These are phyloP conservation scores for Parasarocladium wereldwijsianum DNA, from an alignment of 2,329 filamentous ascomycete genomes.

Conservation along the genomic window DNA sequence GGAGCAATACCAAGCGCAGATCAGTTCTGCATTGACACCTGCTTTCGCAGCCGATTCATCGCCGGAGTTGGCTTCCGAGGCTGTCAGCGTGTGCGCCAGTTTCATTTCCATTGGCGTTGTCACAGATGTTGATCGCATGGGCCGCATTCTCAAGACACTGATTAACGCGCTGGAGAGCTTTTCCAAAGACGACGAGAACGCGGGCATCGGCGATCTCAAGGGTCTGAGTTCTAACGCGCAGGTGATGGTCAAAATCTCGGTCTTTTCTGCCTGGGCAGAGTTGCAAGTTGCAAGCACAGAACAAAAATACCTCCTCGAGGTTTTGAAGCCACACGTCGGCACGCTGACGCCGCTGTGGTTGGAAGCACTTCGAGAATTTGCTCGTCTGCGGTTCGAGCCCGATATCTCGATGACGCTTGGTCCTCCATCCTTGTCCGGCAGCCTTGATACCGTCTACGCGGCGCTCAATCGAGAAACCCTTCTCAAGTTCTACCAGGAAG, in stretches of 20 bases:
- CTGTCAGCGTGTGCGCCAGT: slow-evolving; percentile 93
- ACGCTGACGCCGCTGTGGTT: slow-evolving; percentile 88
- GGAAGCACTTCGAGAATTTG: slow-evolving; percentile 84
- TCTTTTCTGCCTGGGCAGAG: slow-evolving; percentile 95
- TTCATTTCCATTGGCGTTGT: slow-evolving; percentile 97
- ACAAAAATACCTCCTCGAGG: slow-evolving; percentile 75
- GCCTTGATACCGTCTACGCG: slow-evolving; percentile 86
- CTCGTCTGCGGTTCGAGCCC: slow-evolving; percentile 83
- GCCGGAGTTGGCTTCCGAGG: slow-evolving; percentile 86
- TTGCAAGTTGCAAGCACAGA: slow-evolving; percentile 90
- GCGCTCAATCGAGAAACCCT: slow-evolving; percentile 89
- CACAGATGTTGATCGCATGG: slow-evolving; percentile 96
- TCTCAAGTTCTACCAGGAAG: slow-evolving; percentile 90
- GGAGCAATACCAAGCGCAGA: slow-evolving; percentile 97
- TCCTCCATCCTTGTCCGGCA: slow-evolving; percentile 66
- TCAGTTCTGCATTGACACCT: slow-evolving; percentile 88
- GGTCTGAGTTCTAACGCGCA: slow-evolving; percentile 90
- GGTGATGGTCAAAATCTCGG: slow-evolving; percentile 96
- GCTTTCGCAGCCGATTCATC: slow-evolving; percentile 94
- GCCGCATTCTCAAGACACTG: slow-evolving; percentile 85
- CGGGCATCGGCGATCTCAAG: slow-evolving; percentile 82
- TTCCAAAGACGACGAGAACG: slow-evolving; percentile 63
- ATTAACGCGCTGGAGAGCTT: slow-evolving; percentile 88
- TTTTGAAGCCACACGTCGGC: slow-evolving; percentile 80
- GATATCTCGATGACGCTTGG: slow-evolving; percentile 88